Conservation (phyloP, 768 basidiomycete genomes). For the Tulasnella sp. region DNA sequence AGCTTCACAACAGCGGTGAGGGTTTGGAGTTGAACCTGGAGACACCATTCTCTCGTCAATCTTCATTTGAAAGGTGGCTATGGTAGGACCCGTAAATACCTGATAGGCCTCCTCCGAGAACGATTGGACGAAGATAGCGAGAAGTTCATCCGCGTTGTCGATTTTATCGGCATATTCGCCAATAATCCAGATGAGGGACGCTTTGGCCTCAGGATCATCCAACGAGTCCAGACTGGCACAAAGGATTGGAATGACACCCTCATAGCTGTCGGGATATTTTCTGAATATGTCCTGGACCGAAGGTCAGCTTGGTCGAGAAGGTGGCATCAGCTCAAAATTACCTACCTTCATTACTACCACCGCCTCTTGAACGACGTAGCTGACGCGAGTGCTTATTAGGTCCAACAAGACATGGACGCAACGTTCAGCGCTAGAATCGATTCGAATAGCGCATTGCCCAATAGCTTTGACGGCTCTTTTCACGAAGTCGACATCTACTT, state of each 20-base stretch:
- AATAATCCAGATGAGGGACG: constrained; percentile 98
- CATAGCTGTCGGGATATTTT: constrained; percentile 93
- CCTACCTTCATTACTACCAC: constrained; percentile 97
- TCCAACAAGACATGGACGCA: constrained; percentile 94
- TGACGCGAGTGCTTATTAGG: constrained; percentile 86
- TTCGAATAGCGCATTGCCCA: constrained; percentile 93
- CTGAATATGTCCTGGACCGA: constrained; percentile 85
- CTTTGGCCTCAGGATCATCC: constrained; percentile 97
- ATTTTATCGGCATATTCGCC: constrained; percentile 98
- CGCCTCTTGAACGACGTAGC: constrained; percentile 97
- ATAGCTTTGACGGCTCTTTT: constrained; percentile 92
- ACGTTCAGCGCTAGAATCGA: constrained; percentile 85
- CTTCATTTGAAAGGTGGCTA: not conserved
- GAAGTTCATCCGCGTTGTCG: constrained; percentile 90
- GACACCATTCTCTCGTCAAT: not conserved
- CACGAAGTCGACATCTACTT: constrained; percentile 98
- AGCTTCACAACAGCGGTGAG: constrained; percentile 96
- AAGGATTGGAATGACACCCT: constrained; percentile 92
- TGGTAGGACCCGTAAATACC: constrained; percentile 42
- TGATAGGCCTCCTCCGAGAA: constrained; percentile 93
- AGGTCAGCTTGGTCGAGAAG: not conserved
- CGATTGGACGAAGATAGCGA: constrained; percentile 83
- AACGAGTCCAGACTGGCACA: constrained; percentile 94
- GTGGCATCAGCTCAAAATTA: not conserved
- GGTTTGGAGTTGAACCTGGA: constrained; percentile 55